Conservation (phyloP, 352 stramenopile genomes). For the Phytophthora idaei region DNA sequence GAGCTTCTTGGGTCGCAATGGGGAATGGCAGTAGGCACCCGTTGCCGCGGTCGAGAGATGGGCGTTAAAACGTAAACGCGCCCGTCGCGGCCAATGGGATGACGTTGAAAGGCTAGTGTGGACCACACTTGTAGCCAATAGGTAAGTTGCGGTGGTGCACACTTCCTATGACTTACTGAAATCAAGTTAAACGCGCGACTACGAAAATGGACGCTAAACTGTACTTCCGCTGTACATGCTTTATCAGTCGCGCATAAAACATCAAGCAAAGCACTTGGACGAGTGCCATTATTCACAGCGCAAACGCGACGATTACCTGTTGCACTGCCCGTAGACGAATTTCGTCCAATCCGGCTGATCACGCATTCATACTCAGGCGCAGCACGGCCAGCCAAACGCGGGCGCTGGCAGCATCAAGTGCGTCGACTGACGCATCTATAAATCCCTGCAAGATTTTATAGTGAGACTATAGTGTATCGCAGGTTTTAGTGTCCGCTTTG, state of each 20-base stretch:
- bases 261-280: slow-evolving; percentile 13
- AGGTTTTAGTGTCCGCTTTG: neutral
- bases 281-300: slow-evolving; percentile 4
- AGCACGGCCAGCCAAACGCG: slow-evolving; percentile 9
- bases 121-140: slow-evolving; percentile 1
- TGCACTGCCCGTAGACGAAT: slow-evolving; percentile 16
- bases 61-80: slow-evolving; percentile 25
- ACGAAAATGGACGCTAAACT: slow-evolving; percentile 23
- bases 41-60: slow-evolving; percentile 6
- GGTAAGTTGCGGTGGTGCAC: slow-evolving; percentile 21
- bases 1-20: slow-evolving; percentile 16
- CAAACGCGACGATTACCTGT: slow-evolving; percentile 27
- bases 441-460: neutral
- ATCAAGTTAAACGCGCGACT: slow-evolving; percentile 21
- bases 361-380: slow-evolving; percentile 18
- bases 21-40: slow-evolving; percentile 15
- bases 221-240: slow-evolving; percentile 4
- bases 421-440: slow-evolving; percentile 13
- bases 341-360: slow-evolving; percentile 39
- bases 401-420: neutral
- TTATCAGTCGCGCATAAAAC: slow-evolving; percentile 23
- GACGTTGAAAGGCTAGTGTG: slow-evolving; percentile 12
- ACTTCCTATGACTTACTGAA: slow-evolving; percentile 12
- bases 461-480: neutral
- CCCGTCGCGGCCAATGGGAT: slow-evolving; percentile 15